These are phyloP conservation scores for Naganishia friedmannii DNA, from an alignment of 768 basidiomycete genomes.

Conservation along the genomic window DNA sequence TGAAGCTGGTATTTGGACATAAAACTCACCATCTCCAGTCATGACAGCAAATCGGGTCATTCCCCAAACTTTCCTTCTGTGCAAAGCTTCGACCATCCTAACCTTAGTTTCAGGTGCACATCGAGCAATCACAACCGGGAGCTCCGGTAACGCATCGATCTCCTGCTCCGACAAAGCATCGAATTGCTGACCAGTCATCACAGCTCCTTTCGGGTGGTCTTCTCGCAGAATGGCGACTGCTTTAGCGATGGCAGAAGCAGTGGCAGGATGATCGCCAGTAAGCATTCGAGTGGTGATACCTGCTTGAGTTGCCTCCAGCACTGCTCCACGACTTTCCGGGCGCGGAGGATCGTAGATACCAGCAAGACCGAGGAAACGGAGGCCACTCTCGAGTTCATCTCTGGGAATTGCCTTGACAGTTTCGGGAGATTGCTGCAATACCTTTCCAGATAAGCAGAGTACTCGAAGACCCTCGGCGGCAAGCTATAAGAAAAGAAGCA, in stretches of 20 bases:
- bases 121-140: slow-evolving; percentile 63
- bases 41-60: slow-evolving; percentile 58
- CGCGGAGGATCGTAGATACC: slow-evolving; percentile 62
- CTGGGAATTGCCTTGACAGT: slow-evolving; percentile 45
- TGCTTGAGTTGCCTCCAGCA: slow-evolving; percentile 58
- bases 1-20: too few relatives aligned
- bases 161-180: slow-evolving; percentile 60
- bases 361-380: slow-evolving; percentile 60
- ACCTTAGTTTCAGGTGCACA: slow-evolving; percentile 57
- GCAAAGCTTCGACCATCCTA: slow-evolving; percentile 58
- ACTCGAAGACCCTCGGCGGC: slow-evolving; percentile 55
- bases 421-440: slow-evolving; percentile 50
- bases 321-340: slow-evolving; percentile 59
- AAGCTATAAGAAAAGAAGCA: slow-evolving; percentile 24
- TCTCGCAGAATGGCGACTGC: slow-evolving; percentile 56
- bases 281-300: slow-evolving; percentile 59
- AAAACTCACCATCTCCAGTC: slow-evolving; percentile 55
- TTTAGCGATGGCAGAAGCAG: slow-evolving; percentile 59
- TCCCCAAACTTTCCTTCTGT: slow-evolving; percentile 54
- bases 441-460: slow-evolving; percentile 43
- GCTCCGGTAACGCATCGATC: slow-evolving; percentile 56
- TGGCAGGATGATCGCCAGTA: slow-evolving; percentile 61
- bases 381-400: slow-evolving; percentile 57
- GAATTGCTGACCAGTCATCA: slow-evolving; percentile 57
- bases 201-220: slow-evolving; percentile 40